Evolutionary conservation across 2,329 filamentous ascomycete species (phyloP), one percentile per base, ranked within the genome.

Genomic region (Hymenoscyphus fraxineus): DNA sequence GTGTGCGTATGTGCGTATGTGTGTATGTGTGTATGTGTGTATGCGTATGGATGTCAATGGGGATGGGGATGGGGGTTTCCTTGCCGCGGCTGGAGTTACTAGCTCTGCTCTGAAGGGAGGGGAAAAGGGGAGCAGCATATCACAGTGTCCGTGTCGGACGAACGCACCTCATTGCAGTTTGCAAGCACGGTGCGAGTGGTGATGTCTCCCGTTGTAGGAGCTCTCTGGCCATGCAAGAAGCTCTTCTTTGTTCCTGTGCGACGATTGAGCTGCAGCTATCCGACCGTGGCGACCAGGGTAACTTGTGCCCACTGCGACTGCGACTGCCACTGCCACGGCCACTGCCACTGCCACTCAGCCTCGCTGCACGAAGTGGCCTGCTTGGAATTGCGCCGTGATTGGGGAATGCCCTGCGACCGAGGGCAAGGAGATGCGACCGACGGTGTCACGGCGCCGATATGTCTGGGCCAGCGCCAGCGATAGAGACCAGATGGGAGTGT

Each of bases 141-240:
- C 60, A 56, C n/a, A 56, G 44, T 41, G 38, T n/a, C 13, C 54
- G 44, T 41, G 38, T n/a, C 13, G 55, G 59, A 38, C 58, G 62
- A 64, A 68, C 66, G 55, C 55, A 75, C 73, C 71, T 74, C 73
- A 74, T 56, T 61, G n/a, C 58, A 60, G 31, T 73, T 51, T 64
- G 16, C 31, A 40, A 44, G 58, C 44, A 39, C 27, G 2, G 27
- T n/a, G 19, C 44, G n/a, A 51, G 44, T 51, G 58, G 57, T 66
- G 64, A 60, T 60, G 62, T 57, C 56, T 66, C 22, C 59, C 27
- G 47, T 59, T 59, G 22, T 27, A 63, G 64, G 59, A 62, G 62
- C 55, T 68, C 27, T 39, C 38, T 63, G 56, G 51, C 62, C 63
- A 67, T 67, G 62, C 40, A 57, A 41, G 62, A 69, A 69, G 66